These are phyloP conservation scores for Aureobasidium sp. DNA, from an alignment of 2,329 filamentous ascomycete species.

Conservation along the genomic window DNA sequence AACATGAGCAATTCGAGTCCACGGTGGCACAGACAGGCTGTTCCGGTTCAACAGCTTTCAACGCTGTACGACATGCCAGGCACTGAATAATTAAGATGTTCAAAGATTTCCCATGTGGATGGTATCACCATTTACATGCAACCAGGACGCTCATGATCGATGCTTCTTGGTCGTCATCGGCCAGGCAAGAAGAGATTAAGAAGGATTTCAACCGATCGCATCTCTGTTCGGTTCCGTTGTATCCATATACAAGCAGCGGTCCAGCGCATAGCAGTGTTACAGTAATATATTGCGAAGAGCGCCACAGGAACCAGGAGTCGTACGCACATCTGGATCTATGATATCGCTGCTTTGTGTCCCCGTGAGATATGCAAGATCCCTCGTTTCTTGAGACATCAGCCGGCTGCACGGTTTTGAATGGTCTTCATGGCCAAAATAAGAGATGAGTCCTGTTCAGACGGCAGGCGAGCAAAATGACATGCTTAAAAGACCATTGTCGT, in stretches of 20 bases:
- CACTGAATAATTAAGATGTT: not conserved
- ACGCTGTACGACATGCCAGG: not conserved
- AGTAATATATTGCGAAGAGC: not conserved
- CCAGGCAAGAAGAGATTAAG: not conserved
- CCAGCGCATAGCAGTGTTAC: not conserved
- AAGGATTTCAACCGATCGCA: not conserved
- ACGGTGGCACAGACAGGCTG: not conserved
- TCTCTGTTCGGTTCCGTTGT: not conserved
- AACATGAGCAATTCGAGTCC: not conserved
- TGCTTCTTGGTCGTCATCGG: not conserved
- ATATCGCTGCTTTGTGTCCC: not conserved
- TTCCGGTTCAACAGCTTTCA: conserved; percentile 3
- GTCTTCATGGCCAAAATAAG: not conserved
- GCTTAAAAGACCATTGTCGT: not conserved
- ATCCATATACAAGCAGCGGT: not conserved
- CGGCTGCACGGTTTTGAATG: not conserved
- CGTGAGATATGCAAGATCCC: not conserved
- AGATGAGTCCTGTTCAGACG: too few relatives aligned
- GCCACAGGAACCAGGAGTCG: not conserved
- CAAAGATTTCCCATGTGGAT: not conserved
- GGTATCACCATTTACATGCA: not conserved
- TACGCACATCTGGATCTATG: not conserved
- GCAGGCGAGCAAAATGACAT: not conserved
- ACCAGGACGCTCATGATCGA: not conserved
- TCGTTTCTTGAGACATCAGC: not conserved